Conservation (phyloP, 2,329 filamentous ascomycete species). For the Botrytis fragariae region DNA sequence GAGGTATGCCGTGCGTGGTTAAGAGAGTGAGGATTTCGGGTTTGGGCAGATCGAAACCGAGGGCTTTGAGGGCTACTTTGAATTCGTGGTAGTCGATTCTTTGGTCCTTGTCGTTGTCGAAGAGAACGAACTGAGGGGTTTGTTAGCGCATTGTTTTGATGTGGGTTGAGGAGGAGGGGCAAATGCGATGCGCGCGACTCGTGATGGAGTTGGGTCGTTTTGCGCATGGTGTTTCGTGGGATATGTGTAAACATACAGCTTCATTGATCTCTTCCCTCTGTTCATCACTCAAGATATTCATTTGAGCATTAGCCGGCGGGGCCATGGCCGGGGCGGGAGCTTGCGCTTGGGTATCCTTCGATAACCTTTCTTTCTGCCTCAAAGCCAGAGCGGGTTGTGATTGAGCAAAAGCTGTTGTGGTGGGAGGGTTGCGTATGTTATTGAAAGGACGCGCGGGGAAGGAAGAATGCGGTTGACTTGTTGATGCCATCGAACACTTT, state of each 20-base stretch:
- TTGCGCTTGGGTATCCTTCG: slow-evolving; percentile 25
- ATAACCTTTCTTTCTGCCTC: slow-evolving; percentile 38
- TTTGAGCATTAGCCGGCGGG: slow-evolving; percentile 25
- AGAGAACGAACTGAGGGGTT: slow-evolving; percentile 72
- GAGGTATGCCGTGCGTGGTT: slow-evolving; percentile 69
- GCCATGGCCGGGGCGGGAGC: slow-evolving; percentile 15
- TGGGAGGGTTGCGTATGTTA: slow-evolving; percentile 39
- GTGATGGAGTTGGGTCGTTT: not conserved
- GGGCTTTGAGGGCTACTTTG: slow-evolving; percentile 90
- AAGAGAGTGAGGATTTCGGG: slow-evolving; percentile 79
- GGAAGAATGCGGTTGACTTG: slow-evolving; percentile 48
- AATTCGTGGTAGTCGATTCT: slow-evolving; percentile 98
- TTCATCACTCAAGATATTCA: slow-evolving; percentile 68
- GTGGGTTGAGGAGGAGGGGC: not conserved
- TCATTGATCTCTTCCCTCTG: slow-evolving; percentile 92
- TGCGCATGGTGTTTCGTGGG: not conserved
- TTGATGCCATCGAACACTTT: slow-evolving; percentile 43
- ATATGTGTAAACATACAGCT: slow-evolving; percentile 61
- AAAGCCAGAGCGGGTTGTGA: slow-evolving; percentile 31
- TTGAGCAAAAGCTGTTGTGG: slow-evolving; percentile 36
- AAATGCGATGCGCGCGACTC: not conserved
- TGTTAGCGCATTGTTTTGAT: slow-evolving; percentile 11
- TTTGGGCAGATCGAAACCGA: slow-evolving; percentile 90
- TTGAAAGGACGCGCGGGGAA: slow-evolving; percentile 46
- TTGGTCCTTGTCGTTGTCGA: slow-evolving; percentile 93